Percentiles rank a stretch among this genome's conserved stretches.
Evolutionary conservation across 768 basidiomycete genomes (phyloP).

Genomic region (Naematelia encephala): DNA sequence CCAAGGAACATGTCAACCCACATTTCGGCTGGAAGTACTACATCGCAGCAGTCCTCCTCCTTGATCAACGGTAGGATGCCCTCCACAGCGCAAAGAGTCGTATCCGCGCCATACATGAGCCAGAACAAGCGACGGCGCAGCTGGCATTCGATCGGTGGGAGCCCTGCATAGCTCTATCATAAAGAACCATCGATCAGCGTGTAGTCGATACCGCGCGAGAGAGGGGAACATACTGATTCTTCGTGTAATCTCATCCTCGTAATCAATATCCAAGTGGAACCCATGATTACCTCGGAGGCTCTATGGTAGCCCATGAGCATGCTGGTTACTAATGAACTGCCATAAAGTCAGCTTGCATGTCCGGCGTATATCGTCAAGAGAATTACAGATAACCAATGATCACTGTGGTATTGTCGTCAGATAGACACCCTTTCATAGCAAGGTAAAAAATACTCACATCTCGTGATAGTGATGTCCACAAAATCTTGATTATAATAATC

Average conservation of each 20-base stretch:
- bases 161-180: constrained; percentile 66
- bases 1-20: constrained; percentile 39
- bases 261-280: not conserved
- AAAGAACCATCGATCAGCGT: not conserved
- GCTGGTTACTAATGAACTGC: not conserved
- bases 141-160: constrained; percentile 84
- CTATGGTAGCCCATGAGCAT: not conserved
- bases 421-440: too few relatives aligned
- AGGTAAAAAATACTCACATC: constrained; percentile 58
- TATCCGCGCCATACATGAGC: constrained; percentile 87
- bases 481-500: constrained; percentile 26
- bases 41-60: constrained; percentile 70
- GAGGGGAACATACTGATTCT: constrained; percentile 25
- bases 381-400: constrained; percentile 8
- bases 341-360: not conserved
- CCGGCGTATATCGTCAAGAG: not conserved
- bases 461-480: constrained; percentile 20
- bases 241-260: constrained; percentile 24
- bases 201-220: too few relatives aligned
- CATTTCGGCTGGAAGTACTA: constrained; percentile 47
- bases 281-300: not conserved
- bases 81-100: constrained; percentile 64
- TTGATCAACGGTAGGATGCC: constrained; percentile 49
- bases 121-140: constrained; percentile 82
- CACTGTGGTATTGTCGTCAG: constrained; percentile 7